These are phyloP conservation scores for Acacia melanoxylon DNA, from an alignment of 306 rosid species.

Conservation along the genomic window DNA sequence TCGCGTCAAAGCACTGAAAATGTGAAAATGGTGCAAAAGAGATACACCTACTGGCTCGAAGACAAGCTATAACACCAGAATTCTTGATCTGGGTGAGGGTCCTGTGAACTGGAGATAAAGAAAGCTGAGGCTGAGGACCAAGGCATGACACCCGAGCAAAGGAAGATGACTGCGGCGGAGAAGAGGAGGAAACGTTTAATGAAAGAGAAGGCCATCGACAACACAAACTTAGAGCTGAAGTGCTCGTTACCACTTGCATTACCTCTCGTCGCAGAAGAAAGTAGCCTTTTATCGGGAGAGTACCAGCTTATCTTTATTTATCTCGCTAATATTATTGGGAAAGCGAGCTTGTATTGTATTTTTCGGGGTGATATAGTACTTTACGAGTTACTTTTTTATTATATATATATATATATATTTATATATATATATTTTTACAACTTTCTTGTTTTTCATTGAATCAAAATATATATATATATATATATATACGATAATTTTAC, in stretches of 20 bases:
- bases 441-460: too few relatives aligned
- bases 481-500: too few relatives aligned
- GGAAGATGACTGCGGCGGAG: neutral
- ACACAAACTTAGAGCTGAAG: conserved; percentile 19
- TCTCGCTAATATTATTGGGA: neutral
- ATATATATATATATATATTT: too few relatives aligned
- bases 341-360: too few relatives aligned
- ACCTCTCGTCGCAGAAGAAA: neutral
- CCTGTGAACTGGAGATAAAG: conserved; percentile 43
- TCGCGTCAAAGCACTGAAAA: neutral
- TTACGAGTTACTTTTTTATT: too few relatives aligned
- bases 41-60: conserved; percentile 71
- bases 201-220: conserved; percentile 25
- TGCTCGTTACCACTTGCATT: conserved; percentile 4
- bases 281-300: neutral
- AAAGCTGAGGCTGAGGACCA: conserved; percentile 27
- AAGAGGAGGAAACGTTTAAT: conserved; percentile 15
- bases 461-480: too few relatives aligned
- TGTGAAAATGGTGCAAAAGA: neutral
- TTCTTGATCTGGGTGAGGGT: conserved; percentile 51
- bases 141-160: conserved; percentile 39
- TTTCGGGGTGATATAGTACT: too few relatives aligned
- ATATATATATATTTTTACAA: too few relatives aligned
- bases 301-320: neutral
- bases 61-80: conserved; percentile 93